phyloP scores from a whole-genome alignment of 345 rosid species.

The Eucalyptus decipiens region DNA sequence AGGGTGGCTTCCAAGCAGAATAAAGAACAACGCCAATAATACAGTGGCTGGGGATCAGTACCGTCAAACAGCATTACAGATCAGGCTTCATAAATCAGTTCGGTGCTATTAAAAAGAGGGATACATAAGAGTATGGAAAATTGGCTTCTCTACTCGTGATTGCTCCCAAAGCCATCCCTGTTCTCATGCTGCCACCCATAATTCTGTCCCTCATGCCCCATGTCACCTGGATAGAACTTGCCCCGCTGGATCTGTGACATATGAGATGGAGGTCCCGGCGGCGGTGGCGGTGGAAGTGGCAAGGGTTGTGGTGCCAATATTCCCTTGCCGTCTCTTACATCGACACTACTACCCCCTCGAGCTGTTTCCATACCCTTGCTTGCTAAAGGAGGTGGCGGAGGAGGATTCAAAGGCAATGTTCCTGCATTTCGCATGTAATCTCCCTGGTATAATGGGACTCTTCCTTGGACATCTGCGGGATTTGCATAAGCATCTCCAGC shows the following conservation, averaged over 20 bases:
- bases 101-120: not conserved
- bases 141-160: constrained; percentile 29
- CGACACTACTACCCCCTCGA: constrained; percentile 17
- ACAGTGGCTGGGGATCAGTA: not conserved
- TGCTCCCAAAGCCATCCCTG: constrained; percentile 47
- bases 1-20: not conserved
- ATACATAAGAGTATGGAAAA: not conserved
- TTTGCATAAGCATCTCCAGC: constrained; percentile 25
- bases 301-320: constrained; percentile 32
- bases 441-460: constrained; percentile 32
- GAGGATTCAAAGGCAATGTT: constrained; percentile 21
- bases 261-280: constrained; percentile 15
- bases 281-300: constrained; percentile 32
- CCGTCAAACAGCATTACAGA: not conserved
- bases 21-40: not conserved
- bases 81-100: not conserved
- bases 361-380: constrained; percentile 6
- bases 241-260: constrained; percentile 36
- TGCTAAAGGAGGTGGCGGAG: constrained; percentile 10
- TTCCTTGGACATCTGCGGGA: constrained; percentile 27
- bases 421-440: constrained; percentile 43
- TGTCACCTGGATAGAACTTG: constrained; percentile 32
- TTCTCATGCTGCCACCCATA: constrained; percentile 77
- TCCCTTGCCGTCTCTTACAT: constrained; percentile 42
- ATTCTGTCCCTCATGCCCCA: constrained; percentile 47